Conservation (phyloP, 768 basidiomycete species). For the Cystobasidium onofrii region DNA sequence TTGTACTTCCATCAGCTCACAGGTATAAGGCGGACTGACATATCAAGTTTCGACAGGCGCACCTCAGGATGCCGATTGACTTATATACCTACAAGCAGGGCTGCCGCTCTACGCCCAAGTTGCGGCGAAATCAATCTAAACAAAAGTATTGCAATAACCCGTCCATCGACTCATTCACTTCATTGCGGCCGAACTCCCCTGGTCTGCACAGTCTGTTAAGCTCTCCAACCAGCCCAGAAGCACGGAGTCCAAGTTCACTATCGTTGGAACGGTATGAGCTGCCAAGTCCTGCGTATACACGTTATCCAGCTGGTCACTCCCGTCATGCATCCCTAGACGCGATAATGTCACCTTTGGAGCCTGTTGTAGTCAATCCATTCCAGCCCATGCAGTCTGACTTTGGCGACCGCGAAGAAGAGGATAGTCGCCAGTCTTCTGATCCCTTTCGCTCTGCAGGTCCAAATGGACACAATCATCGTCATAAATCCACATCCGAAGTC, state of each 20-base stretch:
- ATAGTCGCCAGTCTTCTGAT: background rate
- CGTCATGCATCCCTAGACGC: background rate
- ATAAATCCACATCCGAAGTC: background rate
- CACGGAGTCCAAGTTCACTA: background rate
- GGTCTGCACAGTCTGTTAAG: background rate
- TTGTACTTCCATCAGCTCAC: background rate
- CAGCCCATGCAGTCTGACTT: background rate
- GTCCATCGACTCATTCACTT: constrained; percentile 19
- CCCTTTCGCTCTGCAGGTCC: background rate
- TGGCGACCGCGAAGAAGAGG: background rate
- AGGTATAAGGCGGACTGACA: no score
- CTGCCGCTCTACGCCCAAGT: constrained; percentile 20
- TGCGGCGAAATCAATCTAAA: constrained; percentile 9
- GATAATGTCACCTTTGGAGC: background rate
- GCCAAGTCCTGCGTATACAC: background rate
- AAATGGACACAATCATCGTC: background rate
- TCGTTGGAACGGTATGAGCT: background rate
- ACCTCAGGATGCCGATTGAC: constrained; percentile 8
- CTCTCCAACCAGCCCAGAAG: background rate
- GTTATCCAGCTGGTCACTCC: background rate
- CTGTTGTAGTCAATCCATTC: background rate
- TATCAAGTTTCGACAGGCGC: background rate
- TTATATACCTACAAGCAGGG: constrained; percentile 22
- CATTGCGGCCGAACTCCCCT: constrained; percentile 1
- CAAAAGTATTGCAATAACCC: background rate